Evolutionary conservation across 2,329 filamentous ascomycete genomes (phyloP), one percentile per base, ranked within the genome.

Genomic region (Talaromyces verruculosus): DNA sequence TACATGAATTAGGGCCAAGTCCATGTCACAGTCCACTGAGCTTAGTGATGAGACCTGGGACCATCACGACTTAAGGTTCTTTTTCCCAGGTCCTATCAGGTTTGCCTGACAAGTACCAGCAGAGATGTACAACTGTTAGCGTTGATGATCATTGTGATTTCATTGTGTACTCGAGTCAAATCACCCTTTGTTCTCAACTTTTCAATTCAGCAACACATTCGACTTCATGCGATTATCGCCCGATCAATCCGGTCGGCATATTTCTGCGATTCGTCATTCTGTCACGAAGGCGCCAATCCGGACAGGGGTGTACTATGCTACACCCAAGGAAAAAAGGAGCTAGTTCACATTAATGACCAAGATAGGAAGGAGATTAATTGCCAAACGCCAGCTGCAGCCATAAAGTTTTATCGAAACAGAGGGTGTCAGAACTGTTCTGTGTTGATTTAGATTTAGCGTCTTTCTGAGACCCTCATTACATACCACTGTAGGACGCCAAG

Each of bases 301-400:
- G 28, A 30, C 33, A 37, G n/a, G 51, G 30, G n/a, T 28, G 5
- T 19, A 13, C 33, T 35, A 10, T 35, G 33, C 33, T 10, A 35
- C 33, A 35, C 33, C 15, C 13, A 15, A 35, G 19, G 30, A 30
- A 5, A 13, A 35, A 55, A 33, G 17, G 33, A 15, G 17, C 2
- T 15, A 37, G 6, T 22, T 25, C 4, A 25, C 33, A 25, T 25
- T 25, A 22, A 37, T 25, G 35, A 10, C 33, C 53, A 22, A 17
- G 19, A 57, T 57, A 57, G 53, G 53, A 39, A 57, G 53, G 53
- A 37, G 30, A 57, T 35, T 35, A 19, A 53, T 55, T 28, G 28
- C 49, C 15, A 30, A n/a, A 17, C 28, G 47, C 6, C 17, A 55
- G 6, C 33, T 19, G 30, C 30, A 13, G 10, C 28, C 51, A 37